Base-by-base conservation (phyloP, 1,139 yeast species). In the Yamadazyma dushanensis region DNA sequence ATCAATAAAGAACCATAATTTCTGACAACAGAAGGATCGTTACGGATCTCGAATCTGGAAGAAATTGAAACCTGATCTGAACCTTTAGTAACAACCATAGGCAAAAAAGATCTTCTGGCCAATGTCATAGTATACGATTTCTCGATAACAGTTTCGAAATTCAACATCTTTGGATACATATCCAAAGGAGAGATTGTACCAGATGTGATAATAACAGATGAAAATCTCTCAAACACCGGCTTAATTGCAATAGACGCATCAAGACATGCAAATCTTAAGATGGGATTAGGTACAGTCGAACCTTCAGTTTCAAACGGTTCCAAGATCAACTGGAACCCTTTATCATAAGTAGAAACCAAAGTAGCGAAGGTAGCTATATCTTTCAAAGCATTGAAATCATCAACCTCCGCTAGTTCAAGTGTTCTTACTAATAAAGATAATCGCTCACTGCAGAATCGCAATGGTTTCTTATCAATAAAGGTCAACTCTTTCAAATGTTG, bases 301-400 rank as follows among this genome's bases (percentile, higher is more conserved):
- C 92, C 94, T 53, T 92, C 99, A 0, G 96, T 83, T 57, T 92
- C 99, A 63, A 80, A 92, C 0, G 99, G 99, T 54, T 92, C 99
- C 37, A 94, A 69, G 45, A 92, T 92, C 41, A 92, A 70, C 49
- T 87, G 82, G 57, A 92, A 92, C 0, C 99, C 99, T 25, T 81
- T 76, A 48, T 92, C 98, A 59, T 94, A 92, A 0, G 98, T 94
- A 0, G 97, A 83, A 1, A 92, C 94, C 32, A 92, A 68, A 0
- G 99, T 92, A 1, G 98, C 99, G 70, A 92, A 92, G 0, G 96
- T 89, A 0, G 96, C 97, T 40, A 92, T 87, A 55, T 94, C 98
- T 55, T 92, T 94, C 40, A 92, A 68, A 0, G 98, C 96, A 43
- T 83, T 80, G 46, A 86, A 89, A 52, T 92, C 97, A 49, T 94